phyloP scores from a whole-genome alignment of 176 grass and related monocot species.

The Puya raimondii region DNA sequence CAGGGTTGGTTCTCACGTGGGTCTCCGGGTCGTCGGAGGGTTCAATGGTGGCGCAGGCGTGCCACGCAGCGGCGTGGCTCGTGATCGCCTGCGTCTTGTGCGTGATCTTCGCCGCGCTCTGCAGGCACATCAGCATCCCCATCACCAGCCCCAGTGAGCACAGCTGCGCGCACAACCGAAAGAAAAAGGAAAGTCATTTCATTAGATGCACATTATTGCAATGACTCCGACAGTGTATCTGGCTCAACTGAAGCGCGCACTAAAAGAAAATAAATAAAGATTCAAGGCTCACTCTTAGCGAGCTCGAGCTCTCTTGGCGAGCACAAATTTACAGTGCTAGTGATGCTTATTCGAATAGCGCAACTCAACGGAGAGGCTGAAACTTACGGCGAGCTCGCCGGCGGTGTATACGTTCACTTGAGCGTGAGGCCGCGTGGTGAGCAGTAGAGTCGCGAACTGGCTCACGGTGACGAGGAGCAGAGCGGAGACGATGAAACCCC shows the following conservation, averaged over 20 bases:
- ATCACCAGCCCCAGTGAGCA: slow-evolving; percentile 67
- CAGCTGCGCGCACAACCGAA: slow-evolving; percentile 28
- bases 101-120: slow-evolving; percentile 88
- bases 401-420: slow-evolving; percentile 55
- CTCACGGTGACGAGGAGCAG: slow-evolving; percentile 58
- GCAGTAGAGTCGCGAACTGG: slow-evolving; percentile 58
- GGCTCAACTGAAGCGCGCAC: too few relatives aligned
- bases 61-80: slow-evolving; percentile 73
- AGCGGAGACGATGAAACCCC: slow-evolving; percentile 59
- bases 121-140: slow-evolving; percentile 67
- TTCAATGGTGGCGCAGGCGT: slow-evolving; percentile 66
- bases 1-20: too few relatives aligned
- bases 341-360: too few relatives aligned
- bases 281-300: too few relatives aligned
- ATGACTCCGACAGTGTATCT: background rate
- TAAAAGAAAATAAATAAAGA: background rate
- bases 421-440: slow-evolving; percentile 44
- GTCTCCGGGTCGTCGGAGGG: slow-evolving; percentile 8
- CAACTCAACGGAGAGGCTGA: too few relatives aligned
- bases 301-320: too few relatives aligned
- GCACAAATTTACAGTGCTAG: too few relatives aligned
- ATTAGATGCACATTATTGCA: too few relatives aligned
- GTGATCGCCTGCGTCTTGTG: slow-evolving; percentile 90
- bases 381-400: slow-evolving; percentile 68
- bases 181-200: too few relatives aligned